These are phyloP conservation scores for Suhomyces yuchorum DNA, from an alignment of 1,139 yeast genomes.

Conservation along the genomic window DNA sequence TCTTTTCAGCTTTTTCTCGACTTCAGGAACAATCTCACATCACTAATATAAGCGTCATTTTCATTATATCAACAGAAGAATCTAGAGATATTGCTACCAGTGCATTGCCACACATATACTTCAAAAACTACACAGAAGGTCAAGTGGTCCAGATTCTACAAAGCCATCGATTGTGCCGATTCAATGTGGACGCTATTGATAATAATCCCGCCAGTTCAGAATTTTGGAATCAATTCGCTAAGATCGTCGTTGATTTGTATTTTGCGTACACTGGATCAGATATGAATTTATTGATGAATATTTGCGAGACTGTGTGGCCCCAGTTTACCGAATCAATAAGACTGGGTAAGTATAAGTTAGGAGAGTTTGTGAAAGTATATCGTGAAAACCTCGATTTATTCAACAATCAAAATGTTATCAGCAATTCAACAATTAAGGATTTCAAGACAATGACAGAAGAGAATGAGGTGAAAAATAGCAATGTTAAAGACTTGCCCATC, in stretches of 20 bases:
- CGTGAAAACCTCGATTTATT: constrained; percentile 45
- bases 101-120: constrained; percentile 53
- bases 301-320: constrained; percentile 53
- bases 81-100: constrained; percentile 50
- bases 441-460: constrained; percentile 27
- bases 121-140: constrained; percentile 46
- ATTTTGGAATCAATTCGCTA: constrained; percentile 53
- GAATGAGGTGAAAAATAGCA: constrained; percentile 22
- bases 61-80: constrained; percentile 42
- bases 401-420: constrained; percentile 42
- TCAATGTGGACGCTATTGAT: constrained; percentile 21
- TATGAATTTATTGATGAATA: constrained; percentile 43
- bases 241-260: constrained; percentile 54
- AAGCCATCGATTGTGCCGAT: constrained; percentile 27
- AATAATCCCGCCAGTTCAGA: constrained; percentile 21
- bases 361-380: constrained; percentile 51
- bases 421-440: constrained; percentile 34
- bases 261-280: constrained; percentile 58
- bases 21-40: constrained; percentile 45
- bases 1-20: constrained; percentile 50
- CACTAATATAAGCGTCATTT: constrained; percentile 34
- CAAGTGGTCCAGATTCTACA: constrained; percentile 44
- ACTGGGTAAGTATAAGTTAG: constrained; percentile 30
- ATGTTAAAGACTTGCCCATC: constrained; percentile 47
- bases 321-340: constrained; percentile 46